Evolutionary conservation across 1,139 yeast species (phyloP), one percentile per base, ranked within the genome.

Genomic region (Sugiyamaella neomexicana): DNA sequence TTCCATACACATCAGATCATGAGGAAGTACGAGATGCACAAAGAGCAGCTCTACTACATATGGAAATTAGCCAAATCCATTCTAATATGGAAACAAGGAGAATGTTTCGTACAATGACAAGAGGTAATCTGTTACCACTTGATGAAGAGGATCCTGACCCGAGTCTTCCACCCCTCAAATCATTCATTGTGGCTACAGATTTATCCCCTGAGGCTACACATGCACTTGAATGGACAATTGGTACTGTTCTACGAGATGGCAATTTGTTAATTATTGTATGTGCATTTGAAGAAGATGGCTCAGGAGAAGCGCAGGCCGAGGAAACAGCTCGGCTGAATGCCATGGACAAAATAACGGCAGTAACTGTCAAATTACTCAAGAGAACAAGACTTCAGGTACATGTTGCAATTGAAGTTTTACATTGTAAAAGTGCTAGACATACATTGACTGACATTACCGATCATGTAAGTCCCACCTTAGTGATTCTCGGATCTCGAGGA

Each of bases 211-310:
- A 89, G 65, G 86, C 96, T 2, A 78, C 80, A 37, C 89, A 87
- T 69, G 95, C 97, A 0, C 76, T 91, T 44, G 95, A 89, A 65
- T 91, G 97, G 89, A 82, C 91, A 46, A 78, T 91, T 61, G 97
- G 97, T 1, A 83, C 96, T 0, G 87, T 90, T 1, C 76, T 90
- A 52, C 86, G 86, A 27, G 95, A 89, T 65, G 95, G 95, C 0
- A 87, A 90, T 56, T 90, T 90, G 1, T 72, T 91, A 52, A 89
- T 88, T 66, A 80, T 89, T 25, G 82, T 90, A 15, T 86, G 88
- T 67, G 91, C 89, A 23, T 80, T 83, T 59, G 91, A 86, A 65
- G 91, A 86, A 59, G 85, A 78, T 55, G 83, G 80, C 54, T 59
- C 77, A 6, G 46, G 46, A 8, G 53, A 56, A 15, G 36, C 55